Base-by-base conservation (phyloP, 1,284 basidiomycete genomes). In the Sanghuangporus sanghuang region DNA sequence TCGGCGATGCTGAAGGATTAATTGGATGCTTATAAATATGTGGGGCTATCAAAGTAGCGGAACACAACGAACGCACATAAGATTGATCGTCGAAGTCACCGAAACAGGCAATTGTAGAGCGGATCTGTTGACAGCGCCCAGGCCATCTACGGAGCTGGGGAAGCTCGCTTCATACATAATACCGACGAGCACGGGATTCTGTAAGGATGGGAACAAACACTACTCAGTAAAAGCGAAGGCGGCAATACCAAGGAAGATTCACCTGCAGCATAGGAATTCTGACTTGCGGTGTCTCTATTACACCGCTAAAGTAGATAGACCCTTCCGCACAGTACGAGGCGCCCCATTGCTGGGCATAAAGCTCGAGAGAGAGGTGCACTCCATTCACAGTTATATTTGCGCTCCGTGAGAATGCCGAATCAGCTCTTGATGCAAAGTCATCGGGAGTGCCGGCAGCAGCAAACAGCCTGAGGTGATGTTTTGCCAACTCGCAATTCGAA, bases 341-440 rank as follows among this genome's bases (percentile, higher is more conserved):
- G 14, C 58, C 63, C 63, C 63, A 64, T 23, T 64, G 63, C 18
- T 57, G 59, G 3, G 63, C 63, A 39, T 64, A 64, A 9, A 61
- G 38, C 3, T 48, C 63, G 2, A 54, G 59, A 2, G 63, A 64
- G n/a, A 64, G 36, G 21, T 64, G 63, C 7, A 57, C 4, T 14
- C 63, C 63, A 38, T 64, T 64, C 48, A 64, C 39, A 21, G 63
- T 64, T 42, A 64, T 61, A 27, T 64, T 64, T 16, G 52, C 59
- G 2, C 48, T 53, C 23, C 63, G 23, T 3, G 63, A 46, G 39
- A 64, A 58, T 18, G 48, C 42, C 12, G 40, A 36, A 32, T 40
- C 48, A 5, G 53, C 63, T 56, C 63, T 54, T 12, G 42, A 48
- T 16, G n/a, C 27, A 27, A 61, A 64, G 14, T 61, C 63, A 11